These are phyloP conservation scores for Sphagnum magellanicum DNA, from an alignment of 228 moss, liverwort and hornwort genomes.

Conservation along the genomic window DNA sequence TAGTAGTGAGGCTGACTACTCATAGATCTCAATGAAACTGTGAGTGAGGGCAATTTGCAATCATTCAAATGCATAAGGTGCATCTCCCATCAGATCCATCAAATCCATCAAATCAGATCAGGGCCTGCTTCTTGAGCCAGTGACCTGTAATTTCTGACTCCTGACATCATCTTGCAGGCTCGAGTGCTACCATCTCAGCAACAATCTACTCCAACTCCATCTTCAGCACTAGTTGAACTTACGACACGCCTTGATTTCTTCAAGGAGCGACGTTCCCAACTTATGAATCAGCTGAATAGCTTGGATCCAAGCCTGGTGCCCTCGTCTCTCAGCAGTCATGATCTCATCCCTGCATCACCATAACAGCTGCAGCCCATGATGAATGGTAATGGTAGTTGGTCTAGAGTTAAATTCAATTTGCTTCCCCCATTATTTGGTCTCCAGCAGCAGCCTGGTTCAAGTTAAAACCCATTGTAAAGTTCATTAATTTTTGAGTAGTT, in stretches of 20 bases:
- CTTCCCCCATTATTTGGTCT: conserved; percentile 10
- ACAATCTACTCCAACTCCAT: conserved; percentile 35
- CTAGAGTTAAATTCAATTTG: neutral
- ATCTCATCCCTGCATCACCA: conserved; percentile 72
- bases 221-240: conserved; percentile 78
- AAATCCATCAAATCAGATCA: neutral
- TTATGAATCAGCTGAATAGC: conserved; percentile 89
- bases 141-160: neutral
- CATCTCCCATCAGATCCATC: neutral
- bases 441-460: conserved; percentile 12
- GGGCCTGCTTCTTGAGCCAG: neutral
- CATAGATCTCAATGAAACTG: neutral
- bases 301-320: conserved; percentile 81
- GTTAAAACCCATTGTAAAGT: conserved; percentile 17
- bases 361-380: conserved; percentile 11
- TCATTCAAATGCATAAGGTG: too few relatives aligned
- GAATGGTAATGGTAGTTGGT: neutral
- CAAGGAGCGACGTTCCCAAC: conserved; percentile 88
- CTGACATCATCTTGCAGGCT: conserved; percentile 2
- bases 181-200: conserved; percentile 44
- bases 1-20: neutral
- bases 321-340: conserved; percentile 52
- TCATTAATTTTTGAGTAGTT: conserved; percentile 8
- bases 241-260: conserved; percentile 87
- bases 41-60: too few relatives aligned